phyloP scores from a whole-genome alignment of 768 basidiomycete species.

The Suillus subluteus region DNA sequence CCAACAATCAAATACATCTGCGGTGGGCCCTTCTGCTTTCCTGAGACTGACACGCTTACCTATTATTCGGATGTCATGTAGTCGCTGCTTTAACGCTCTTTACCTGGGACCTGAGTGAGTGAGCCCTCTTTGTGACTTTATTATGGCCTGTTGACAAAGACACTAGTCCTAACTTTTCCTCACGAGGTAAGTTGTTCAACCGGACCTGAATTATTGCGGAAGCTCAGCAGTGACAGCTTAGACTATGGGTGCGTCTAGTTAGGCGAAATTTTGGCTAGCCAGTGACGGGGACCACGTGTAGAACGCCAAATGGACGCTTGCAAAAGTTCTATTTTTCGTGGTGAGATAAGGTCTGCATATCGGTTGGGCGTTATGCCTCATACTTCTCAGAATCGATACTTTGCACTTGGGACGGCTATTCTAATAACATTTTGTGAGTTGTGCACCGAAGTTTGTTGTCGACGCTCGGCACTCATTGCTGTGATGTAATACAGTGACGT shows the following conservation, averaged over 20 bases:
- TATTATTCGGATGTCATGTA: neutral
- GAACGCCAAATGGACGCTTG: constrained; percentile 8
- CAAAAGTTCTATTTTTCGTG: constrained; percentile 10
- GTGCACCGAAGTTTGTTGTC: neutral
- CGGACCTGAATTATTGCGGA: neutral
- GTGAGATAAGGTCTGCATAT: constrained; percentile 1
- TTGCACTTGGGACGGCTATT: constrained; percentile 9
- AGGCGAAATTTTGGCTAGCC: no score
- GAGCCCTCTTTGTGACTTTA: neutral
- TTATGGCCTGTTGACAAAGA: neutral
- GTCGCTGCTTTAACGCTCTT: constrained; percentile 8
- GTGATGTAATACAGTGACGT: neutral
- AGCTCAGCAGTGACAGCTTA: neutral
- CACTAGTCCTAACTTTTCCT: constrained; percentile 7
- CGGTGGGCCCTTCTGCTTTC: neutral
- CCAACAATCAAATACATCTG: neutral
- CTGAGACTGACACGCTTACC: neutral
- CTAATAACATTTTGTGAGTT: constrained; percentile 8
- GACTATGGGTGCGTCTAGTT: constrained; percentile 10
- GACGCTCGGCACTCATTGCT: neutral
- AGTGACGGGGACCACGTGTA: neutral
- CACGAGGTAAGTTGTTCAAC: constrained; percentile 6
- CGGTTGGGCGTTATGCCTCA: neutral
- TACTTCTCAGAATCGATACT: constrained; percentile 12
- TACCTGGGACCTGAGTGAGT: constrained; percentile 11